These are phyloP conservation scores for Umbelopsis sp. DNA, from an alignment of 192 early-diverging fungal species.

Conservation along the genomic window DNA sequence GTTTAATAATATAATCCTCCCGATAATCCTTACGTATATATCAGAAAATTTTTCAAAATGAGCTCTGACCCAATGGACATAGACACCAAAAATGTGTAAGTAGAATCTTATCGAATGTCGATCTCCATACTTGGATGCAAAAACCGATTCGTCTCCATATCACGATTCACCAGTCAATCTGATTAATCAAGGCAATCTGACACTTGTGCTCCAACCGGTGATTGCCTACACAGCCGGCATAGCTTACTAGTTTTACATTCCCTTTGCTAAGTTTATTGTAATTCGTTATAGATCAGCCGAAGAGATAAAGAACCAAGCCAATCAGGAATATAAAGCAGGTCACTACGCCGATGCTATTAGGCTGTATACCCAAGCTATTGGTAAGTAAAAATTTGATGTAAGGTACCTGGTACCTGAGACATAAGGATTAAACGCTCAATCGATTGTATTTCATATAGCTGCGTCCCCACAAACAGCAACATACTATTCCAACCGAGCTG, in stretches of 20 bases:
- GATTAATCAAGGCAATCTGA: neutral
- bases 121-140: neutral
- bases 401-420: neutral
- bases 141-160: neutral
- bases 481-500: slow-evolving; percentile 78
- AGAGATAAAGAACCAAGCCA: slow-evolving; percentile 68
- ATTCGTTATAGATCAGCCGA: slow-evolving; percentile 49
- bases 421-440: neutral
- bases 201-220: no score
- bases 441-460: slow-evolving; percentile 32
- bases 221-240: neutral
- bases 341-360: slow-evolving; percentile 68
- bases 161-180: neutral
- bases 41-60: neutral
- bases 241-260: neutral
- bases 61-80: slow-evolving; percentile 9
- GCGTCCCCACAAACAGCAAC: slow-evolving; percentile 61
- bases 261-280: neutral
- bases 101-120: neutral
- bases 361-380: slow-evolving; percentile 72
- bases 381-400: slow-evolving; percentile 38
- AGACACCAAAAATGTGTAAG: slow-evolving; percentile 1
- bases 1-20: neutral
- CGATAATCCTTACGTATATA: neutral
- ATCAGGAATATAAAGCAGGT: slow-evolving; percentile 68